These are phyloP conservation scores for Colletotrichum cuscutae DNA, from an alignment of 2,329 filamentous ascomycete genomes.

Conservation along the genomic window DNA sequence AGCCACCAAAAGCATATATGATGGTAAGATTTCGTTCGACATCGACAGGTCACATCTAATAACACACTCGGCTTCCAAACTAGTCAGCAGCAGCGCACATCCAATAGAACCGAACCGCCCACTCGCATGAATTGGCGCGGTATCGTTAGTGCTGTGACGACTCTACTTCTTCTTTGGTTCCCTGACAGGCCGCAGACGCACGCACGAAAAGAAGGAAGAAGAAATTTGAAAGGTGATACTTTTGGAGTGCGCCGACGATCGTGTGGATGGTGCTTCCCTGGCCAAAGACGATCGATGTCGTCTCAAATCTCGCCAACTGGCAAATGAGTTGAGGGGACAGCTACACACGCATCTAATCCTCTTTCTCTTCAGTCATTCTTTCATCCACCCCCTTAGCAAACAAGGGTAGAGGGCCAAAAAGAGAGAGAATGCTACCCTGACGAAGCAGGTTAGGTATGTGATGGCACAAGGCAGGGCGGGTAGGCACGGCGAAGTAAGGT, in stretches of 20 bases:
- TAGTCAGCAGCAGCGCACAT: conserved; percentile 1
- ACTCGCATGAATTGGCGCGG: background rate
- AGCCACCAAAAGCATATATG: background rate
- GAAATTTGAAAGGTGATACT: background rate
- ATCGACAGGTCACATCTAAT: conserved; percentile 3
- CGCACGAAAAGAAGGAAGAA: background rate
- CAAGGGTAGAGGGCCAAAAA: background rate
- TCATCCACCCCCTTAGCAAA: background rate
- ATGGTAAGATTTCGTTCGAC: background rate
- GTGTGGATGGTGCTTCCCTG: background rate
- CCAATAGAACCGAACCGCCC: background rate
- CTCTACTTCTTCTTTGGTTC: background rate
- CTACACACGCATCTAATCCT: too few relatives aligned
- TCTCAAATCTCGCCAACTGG: conserved; percentile 23
- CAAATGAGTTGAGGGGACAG: conserved; percentile 10
- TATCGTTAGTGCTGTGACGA: background rate
- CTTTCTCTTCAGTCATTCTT: too few relatives aligned
- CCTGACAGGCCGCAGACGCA: background rate
- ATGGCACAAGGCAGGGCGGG: background rate
- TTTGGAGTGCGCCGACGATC: conserved; percentile 18
- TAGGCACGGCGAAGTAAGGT: background rate
- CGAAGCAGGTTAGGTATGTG: background rate
- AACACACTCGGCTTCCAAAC: background rate
- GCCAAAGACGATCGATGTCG: background rate
- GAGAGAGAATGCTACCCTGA: conserved; percentile 14